A percentile compares a stretch with the other conserved stretches of the same genome.
Evolutionary conservation across 495 filamentous ascomycete genomes (phyloP).

Genomic region (Neurospora sp.): DNA sequence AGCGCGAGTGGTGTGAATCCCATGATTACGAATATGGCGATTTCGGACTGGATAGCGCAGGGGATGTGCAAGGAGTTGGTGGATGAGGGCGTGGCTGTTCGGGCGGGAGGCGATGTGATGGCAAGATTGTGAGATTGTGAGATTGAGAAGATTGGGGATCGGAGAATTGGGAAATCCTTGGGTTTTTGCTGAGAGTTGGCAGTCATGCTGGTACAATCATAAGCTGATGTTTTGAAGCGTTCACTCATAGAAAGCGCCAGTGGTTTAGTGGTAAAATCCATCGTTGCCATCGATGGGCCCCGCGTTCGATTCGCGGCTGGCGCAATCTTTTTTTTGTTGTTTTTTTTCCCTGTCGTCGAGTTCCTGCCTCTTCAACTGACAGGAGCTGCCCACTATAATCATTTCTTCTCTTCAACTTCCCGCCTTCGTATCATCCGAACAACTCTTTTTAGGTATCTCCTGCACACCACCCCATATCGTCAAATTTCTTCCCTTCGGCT

Average conservation of each 20-base stretch:
- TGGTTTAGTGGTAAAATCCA: conserved; percentile 46
- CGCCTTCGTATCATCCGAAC: no score
- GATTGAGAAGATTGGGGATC: neutral
- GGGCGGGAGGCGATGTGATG: neutral
- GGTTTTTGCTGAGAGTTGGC: neutral
- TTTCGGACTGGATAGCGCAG: conserved; percentile 53
- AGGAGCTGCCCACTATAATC: no score
- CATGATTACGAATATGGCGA: conserved; percentile 87
- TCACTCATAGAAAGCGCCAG: conserved; percentile 7
- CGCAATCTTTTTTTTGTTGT: conserved; percentile 6
- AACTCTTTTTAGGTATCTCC: no score
- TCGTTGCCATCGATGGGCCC: conserved; percentile 45
- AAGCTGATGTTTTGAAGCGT: neutral
- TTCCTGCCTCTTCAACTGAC: neutral
- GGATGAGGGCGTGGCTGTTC: neutral
- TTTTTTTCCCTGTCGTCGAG: neutral
- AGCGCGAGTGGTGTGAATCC: conserved; percentile 87
- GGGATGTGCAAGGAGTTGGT: conserved; percentile 35
- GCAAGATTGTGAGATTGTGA: neutral
- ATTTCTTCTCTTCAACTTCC: no score
- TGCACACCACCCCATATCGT: no score
- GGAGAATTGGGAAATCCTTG: neutral
- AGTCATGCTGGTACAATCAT: neutral
- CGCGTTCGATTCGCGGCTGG: conserved; percentile 42
- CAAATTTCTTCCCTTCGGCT: no score